Percentiles rank a stretch among this genome's conserved stretches.
Evolutionary conservation across 805 yeast genomes (phyloP).

Genomic region (Tetrapisispora nanseiensis): DNA sequence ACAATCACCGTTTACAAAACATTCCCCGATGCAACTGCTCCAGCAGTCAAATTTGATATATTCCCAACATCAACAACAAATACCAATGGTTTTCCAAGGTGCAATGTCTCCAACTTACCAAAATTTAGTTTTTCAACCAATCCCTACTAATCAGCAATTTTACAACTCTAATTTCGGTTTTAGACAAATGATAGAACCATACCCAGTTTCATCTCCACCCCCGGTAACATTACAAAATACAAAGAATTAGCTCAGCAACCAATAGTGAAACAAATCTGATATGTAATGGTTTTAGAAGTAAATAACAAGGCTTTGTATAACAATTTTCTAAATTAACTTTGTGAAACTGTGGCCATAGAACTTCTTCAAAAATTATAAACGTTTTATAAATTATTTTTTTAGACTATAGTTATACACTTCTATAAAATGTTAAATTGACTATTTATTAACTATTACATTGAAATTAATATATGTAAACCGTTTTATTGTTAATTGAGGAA

Average conservation of each 20-base stretch:
- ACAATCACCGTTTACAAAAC: neutral
- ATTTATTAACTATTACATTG: too few species aligned
- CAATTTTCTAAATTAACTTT: too few species aligned
- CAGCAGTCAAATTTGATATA: neutral
- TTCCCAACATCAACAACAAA: neutral
- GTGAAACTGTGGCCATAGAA: too few species aligned
- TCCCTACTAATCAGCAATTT: neutral
- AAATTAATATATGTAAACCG: too few species aligned
- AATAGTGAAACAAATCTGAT: too few species aligned
- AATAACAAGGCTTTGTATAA: too few species aligned
- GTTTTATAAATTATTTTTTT: too few species aligned
- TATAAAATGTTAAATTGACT: too few species aligned
- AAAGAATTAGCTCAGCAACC: neutral
- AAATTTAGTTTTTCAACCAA: neutral
- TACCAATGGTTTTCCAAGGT: neutral
- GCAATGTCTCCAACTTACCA: neutral
- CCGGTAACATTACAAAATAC: neutral
- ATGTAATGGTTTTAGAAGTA: too few species aligned
- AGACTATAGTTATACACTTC: too few species aligned
- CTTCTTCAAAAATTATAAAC: too few species aligned
- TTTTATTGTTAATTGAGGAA: too few species aligned
- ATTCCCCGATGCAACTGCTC: neutral
- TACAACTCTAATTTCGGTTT: neutral
- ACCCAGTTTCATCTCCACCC: neutral
- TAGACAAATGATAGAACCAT: neutral